Percentiles rank a stretch among this genome's conserved stretches.
Evolutionary conservation across 441 rosid species (phyloP).

Genomic region (Manihot esculenta): DNA sequence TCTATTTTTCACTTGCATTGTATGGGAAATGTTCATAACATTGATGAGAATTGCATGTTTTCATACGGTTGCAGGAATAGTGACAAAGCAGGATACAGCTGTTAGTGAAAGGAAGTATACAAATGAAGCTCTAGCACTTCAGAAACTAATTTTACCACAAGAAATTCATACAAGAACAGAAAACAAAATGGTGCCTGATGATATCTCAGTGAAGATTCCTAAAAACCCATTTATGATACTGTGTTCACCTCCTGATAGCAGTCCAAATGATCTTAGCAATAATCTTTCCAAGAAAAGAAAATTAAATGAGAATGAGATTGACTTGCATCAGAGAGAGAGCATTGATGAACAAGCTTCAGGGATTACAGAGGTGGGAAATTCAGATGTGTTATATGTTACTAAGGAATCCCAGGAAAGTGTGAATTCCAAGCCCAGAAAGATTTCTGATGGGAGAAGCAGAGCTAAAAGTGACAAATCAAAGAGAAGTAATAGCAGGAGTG

Average conservation of each 20-base stretch:
- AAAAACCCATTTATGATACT: slow-evolving; percentile 60
- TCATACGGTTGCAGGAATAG: slow-evolving; percentile 26
- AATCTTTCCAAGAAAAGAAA: slow-evolving; percentile 26
- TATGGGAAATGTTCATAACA: no score
- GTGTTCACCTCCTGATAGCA: slow-evolving; percentile 22
- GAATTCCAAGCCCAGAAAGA: slow-evolving; percentile 38
- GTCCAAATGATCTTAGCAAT: slow-evolving; percentile 15
- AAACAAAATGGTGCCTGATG: slow-evolving; percentile 14
- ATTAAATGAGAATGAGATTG: slow-evolving; percentile 12
- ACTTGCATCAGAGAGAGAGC: slow-evolving; percentile 21
- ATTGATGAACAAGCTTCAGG: slow-evolving; percentile 35
- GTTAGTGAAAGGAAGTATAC: slow-evolving; percentile 34
- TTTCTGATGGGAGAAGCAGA: slow-evolving; percentile 28
- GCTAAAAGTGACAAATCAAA: slow-evolving; percentile 33
- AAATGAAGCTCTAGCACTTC: slow-evolving; percentile 46
- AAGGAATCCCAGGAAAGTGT: slow-evolving; percentile 46
- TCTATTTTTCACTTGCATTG: no score
- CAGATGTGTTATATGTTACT: slow-evolving; percentile 17
- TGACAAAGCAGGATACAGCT: slow-evolving; percentile 29
- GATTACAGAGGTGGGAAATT: slow-evolving; percentile 33
- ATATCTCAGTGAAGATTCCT: slow-evolving; percentile 36
- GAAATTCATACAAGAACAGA: slow-evolving; percentile 19
- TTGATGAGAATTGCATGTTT: neutral
- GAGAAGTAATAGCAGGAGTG: slow-evolving; percentile 26
- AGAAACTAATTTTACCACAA: slow-evolving; percentile 41